Conservation (phyloP, 352 stramenopile genomes). For the Phytophthora brassicae region DNA sequence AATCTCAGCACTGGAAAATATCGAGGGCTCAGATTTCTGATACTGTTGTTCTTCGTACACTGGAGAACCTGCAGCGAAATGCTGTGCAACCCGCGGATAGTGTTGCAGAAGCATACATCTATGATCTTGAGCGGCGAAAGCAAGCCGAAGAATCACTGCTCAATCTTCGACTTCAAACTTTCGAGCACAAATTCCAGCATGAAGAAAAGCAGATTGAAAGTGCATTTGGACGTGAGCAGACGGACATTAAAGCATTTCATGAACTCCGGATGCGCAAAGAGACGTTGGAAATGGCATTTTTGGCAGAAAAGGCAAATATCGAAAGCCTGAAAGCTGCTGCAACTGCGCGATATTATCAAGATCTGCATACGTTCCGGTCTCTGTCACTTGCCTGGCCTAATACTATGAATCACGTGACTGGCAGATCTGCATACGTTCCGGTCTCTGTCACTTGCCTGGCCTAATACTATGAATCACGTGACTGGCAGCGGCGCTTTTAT, state of each 20-base stretch:
- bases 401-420: not conserved
- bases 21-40: not conserved
- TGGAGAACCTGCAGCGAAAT: not conserved
- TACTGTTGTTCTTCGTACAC: not conserved
- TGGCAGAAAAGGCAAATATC: slow-evolving; percentile 53
- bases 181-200: slow-evolving; percentile 40
- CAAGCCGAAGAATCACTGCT: slow-evolving; percentile 57
- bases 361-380: slow-evolving; percentile 56
- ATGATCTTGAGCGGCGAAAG: slow-evolving; percentile 51
- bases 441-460: slow-evolving; percentile 32
- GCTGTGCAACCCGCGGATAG: not conserved
- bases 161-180: slow-evolving; percentile 40
- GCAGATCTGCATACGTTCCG: slow-evolving; percentile 51
- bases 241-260: not conserved
- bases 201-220: slow-evolving; percentile 33
- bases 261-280: slow-evolving; percentile 36
- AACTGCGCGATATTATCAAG: slow-evolving; percentile 65
- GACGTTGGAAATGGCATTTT: slow-evolving; percentile 41
- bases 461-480: not conserved
- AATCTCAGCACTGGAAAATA: not conserved
- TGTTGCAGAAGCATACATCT: slow-evolving; percentile 35
- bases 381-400: slow-evolving; percentile 27
- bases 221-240: not conserved
- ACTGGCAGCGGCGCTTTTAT: not conserved
- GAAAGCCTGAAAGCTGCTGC: slow-evolving; percentile 56